Conservation (phyloP, 805 yeast species). For the Pichia membranifaciens region DNA sequence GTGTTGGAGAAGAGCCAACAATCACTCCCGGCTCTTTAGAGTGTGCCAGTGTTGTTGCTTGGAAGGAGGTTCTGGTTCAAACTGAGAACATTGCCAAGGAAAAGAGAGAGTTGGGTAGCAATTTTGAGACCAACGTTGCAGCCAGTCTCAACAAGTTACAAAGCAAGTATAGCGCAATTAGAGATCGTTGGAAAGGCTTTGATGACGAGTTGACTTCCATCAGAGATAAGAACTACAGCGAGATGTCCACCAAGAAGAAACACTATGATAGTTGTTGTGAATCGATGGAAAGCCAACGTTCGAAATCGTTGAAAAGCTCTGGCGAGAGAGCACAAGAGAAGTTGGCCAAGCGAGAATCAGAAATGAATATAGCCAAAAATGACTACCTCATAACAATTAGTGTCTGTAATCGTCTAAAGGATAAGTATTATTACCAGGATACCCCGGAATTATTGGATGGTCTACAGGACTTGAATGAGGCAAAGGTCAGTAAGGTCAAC, state of each 20-base stretch:
- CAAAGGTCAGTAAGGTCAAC: slow-evolving; percentile 67
- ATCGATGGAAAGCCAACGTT: slow-evolving; percentile 72
- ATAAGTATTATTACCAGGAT: slow-evolving; percentile 88
- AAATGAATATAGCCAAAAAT: slow-evolving; percentile 88
- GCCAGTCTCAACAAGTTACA: slow-evolving; percentile 54
- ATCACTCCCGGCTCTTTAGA: slow-evolving; percentile 95
- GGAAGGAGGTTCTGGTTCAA: slow-evolving; percentile 83
- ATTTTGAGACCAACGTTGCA: slow-evolving; percentile 53
- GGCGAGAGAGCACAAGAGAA: slow-evolving; percentile 48
- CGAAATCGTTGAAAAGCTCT: slow-evolving; percentile 56
- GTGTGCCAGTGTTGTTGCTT: slow-evolving; percentile 76
- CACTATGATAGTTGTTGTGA: slow-evolving; percentile 78
- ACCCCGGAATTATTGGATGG: slow-evolving; percentile 85
- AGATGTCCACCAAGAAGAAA: slow-evolving; percentile 59
- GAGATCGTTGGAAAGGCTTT: slow-evolving; percentile 51
- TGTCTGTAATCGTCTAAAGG: slow-evolving; percentile 85
- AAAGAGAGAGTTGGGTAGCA: slow-evolving; percentile 51
- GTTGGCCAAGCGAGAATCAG: slow-evolving; percentile 55
- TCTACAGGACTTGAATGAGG: slow-evolving; percentile 77
- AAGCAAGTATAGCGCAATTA: slow-evolving; percentile 45
- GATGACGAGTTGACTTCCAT: slow-evolving; percentile 51
- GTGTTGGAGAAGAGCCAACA: slow-evolving; percentile 88
- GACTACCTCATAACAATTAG: slow-evolving; percentile 73
- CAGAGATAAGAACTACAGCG: slow-evolving; percentile 45
- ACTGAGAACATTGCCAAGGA: slow-evolving; percentile 77